These are phyloP conservation scores for Cinnamomum micranthum DNA, from an alignment of 164 flowering plant genomes.

Conservation along the genomic window DNA sequence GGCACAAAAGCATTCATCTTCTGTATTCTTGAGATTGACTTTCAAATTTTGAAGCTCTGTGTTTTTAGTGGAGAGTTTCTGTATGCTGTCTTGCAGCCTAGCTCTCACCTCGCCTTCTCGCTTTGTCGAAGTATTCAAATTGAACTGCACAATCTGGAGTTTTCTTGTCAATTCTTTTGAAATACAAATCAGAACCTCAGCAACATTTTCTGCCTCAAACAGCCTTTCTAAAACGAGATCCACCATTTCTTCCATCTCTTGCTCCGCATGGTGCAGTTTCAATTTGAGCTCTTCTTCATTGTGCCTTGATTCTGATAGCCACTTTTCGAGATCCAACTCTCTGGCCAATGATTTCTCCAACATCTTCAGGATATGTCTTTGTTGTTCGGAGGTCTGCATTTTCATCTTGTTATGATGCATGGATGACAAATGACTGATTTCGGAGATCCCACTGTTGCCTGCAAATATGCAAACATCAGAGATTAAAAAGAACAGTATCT, in stretches of 20 bases:
- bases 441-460: conserved; percentile 39
- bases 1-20: conserved; percentile 26
- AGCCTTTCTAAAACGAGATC: conserved; percentile 35
- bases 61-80: not conserved
- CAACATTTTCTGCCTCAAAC: conserved; percentile 68
- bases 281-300: conserved; percentile 53
- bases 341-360: conserved; percentile 87
- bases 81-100: conserved; percentile 30
- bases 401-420: conserved; percentile 31
- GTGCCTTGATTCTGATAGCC: conserved; percentile 49
- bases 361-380: conserved; percentile 66
- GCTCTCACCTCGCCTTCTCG: conserved; percentile 47
- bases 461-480: conserved; percentile 24
- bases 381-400: conserved; percentile 68
- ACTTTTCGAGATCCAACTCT: conserved; percentile 84
- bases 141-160: conserved; percentile 52
- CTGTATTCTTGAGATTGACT: conserved; percentile 25
- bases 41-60: conserved; percentile 14
- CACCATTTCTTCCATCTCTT: conserved; percentile 59
- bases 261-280: conserved; percentile 42
- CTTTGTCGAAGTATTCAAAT: conserved; percentile 40
- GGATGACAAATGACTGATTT: conserved; percentile 27
- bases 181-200: conserved; percentile 50
- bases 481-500: not conserved
- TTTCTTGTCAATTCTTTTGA: conserved; percentile 55